A percentile compares a stretch with the other conserved stretches of the same genome.
Conservation (phyloP, 352 stramenopile species). For the Phytophthora pisi region DNA sequence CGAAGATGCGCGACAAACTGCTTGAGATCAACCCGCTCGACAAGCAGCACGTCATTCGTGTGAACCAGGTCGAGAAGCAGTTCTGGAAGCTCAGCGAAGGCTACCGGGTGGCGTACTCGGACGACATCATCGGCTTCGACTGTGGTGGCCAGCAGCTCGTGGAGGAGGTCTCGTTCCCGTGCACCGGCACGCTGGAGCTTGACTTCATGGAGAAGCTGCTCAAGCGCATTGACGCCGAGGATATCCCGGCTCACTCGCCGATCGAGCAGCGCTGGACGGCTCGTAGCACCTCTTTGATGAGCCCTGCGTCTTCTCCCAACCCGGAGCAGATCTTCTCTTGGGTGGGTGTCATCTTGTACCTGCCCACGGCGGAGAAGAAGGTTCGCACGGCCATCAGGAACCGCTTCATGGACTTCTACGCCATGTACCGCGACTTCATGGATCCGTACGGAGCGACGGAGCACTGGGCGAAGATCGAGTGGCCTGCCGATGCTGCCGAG, state of each 20-base stretch:
- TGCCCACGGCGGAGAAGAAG: conserved; percentile 76
- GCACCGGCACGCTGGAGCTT: conserved; percentile 81
- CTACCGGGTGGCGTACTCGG: conserved; percentile 90
- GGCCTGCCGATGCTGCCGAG: conserved; percentile 59
- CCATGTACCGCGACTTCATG: conserved; percentile 89
- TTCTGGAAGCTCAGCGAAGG: conserved; percentile 96
- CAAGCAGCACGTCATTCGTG: conserved; percentile 91
- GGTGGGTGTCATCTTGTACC: conserved; percentile 98
- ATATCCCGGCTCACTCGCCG: conserved; percentile 94
- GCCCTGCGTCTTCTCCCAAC: conserved; percentile 87
- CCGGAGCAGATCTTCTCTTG: conserved; percentile 89
- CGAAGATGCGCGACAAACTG: conserved; percentile 84
- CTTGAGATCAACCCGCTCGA: conserved; percentile 89
- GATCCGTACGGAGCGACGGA: conserved; percentile 88
- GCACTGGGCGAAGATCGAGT: conserved; percentile 98
- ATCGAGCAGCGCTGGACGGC: conserved; percentile 99
- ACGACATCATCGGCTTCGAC: conserved; percentile 98
- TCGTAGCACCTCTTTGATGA: conserved; percentile 92
- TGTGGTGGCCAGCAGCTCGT: conserved; percentile 99
- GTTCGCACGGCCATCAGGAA: conserved; percentile 84
- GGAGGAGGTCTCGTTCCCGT: conserved; percentile 96
- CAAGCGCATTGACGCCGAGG: conserved; percentile 90
- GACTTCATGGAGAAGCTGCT: conserved; percentile 95
- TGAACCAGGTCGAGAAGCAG: conserved; percentile 95
- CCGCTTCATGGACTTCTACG: conserved; percentile 94